These are phyloP conservation scores for Picochlorum sp. DNA, from an alignment of 139 green algal species.

Conservation along the genomic window DNA sequence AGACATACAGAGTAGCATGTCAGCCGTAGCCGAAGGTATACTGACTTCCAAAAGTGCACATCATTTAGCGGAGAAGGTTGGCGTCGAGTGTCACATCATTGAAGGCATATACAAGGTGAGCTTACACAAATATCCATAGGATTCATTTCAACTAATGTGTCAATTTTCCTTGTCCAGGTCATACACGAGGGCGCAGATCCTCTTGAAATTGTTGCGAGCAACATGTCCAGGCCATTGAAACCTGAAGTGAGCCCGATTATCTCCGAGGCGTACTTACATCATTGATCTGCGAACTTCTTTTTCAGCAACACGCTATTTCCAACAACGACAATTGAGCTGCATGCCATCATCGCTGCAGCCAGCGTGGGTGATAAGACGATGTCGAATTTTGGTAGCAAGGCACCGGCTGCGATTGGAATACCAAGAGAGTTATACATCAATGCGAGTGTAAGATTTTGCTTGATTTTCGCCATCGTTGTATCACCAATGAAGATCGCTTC, in stretches of 20 bases:
- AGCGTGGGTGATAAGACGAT: constrained; percentile 73
- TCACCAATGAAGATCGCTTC: constrained; percentile 69
- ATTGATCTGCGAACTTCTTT: background rate
- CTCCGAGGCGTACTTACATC: constrained; percentile 6
- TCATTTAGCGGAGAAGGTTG: constrained; percentile 41
- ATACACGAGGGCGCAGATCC: constrained; percentile 52
- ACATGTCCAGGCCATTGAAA: constrained; percentile 30
- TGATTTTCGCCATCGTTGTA: constrained; percentile 79
- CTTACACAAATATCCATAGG: background rate
- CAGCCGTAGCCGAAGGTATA: constrained; percentile 71
- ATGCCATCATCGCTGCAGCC: constrained; percentile 83
- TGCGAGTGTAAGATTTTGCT: constrained; percentile 90
- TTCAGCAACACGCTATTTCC: constrained; percentile 77
- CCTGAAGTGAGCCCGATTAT: constrained; percentile 20
- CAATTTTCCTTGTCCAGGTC: background rate
- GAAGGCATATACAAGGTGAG: constrained; percentile 65
- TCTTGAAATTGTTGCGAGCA: constrained; percentile 20
- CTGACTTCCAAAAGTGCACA: constrained; percentile 54
- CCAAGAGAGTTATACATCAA: constrained; percentile 89
- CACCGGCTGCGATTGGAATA: constrained; percentile 85
- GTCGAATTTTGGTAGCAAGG: constrained; percentile 63
- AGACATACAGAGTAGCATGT: constrained; percentile 48
- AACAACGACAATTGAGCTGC: constrained; percentile 82
- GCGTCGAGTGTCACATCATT: constrained; percentile 69
- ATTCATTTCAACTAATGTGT: constrained; percentile 1